phyloP scores from a whole-genome alignment of 1,284 basidiomycete species.

The Puccinia polysora region DNA sequence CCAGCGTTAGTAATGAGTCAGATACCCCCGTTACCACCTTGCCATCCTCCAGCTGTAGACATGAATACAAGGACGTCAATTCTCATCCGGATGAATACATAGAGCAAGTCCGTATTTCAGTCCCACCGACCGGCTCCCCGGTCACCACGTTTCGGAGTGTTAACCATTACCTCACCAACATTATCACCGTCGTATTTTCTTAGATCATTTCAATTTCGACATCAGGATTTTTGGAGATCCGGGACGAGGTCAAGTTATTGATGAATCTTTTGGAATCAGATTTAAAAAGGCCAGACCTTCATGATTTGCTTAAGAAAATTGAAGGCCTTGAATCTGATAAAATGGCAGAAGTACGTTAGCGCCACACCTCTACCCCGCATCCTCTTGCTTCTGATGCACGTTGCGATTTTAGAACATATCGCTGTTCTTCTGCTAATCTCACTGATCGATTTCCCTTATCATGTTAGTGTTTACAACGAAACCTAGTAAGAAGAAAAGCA shows the following conservation, averaged over 20 bases:
- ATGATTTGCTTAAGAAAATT: not conserved
- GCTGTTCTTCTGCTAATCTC: not conserved
- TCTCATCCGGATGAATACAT: conserved; percentile 18
- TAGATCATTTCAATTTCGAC: conserved; percentile 11
- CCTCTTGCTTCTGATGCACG: too few species aligned
- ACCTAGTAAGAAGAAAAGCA: not conserved
- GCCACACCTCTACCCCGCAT: too few species aligned
- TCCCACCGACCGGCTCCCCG: not conserved
- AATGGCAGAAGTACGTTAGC: conserved; percentile 3
- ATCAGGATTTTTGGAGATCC: conserved; percentile 1
- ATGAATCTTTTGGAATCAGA: not conserved
- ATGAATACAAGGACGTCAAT: not conserved
- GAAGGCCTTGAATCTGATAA: conserved; percentile 7
- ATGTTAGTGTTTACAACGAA: conserved; percentile 7
- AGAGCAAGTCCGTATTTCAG: conserved; percentile 3
- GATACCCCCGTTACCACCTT: too few species aligned
- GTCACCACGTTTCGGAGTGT: not conserved
- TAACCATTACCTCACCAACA: not conserved
- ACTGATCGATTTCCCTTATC: not conserved
- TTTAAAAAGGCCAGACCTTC: not conserved
- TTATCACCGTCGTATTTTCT: not conserved
- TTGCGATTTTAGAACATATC: not conserved
- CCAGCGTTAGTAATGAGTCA: too few species aligned
- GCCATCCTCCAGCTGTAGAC: not conserved
- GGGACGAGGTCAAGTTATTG: conserved; percentile 7